phyloP scores from a whole-genome alignment of 1,139 yeast species.

The Petasospora rhodanensis region DNA sequence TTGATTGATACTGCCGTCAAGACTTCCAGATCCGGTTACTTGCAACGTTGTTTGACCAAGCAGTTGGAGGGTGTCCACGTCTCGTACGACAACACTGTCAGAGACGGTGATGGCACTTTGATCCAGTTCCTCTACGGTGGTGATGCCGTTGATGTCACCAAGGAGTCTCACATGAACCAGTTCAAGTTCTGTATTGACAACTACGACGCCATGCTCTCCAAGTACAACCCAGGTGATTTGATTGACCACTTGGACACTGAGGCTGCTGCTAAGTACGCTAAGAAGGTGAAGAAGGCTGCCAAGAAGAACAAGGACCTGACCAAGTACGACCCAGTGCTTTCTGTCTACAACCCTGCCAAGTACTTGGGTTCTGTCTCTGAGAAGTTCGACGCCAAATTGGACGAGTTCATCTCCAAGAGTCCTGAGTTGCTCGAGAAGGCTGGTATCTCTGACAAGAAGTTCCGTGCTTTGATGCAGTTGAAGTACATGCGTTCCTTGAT shows the following conservation, averaged over 20 bases:
- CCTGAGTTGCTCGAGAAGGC: conserved; percentile 43
- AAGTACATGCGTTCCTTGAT: conserved; percentile 95
- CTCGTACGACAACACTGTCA: conserved; percentile 88
- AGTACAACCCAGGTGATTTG: conserved; percentile 80
- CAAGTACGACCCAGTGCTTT: conserved; percentile 86
- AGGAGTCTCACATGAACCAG: conserved; percentile 91
- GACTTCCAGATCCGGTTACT: conserved; percentile 96
- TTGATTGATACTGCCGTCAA: conserved; percentile 98
- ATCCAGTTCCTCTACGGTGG: conserved; percentile 97
- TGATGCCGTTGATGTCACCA: conserved; percentile 90
- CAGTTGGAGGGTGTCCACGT: conserved; percentile 97
- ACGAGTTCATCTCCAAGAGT: conserved; percentile 57
- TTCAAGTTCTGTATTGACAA: conserved; percentile 92
- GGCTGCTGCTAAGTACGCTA: conserved; percentile 71
- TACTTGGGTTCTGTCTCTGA: conserved; percentile 93
- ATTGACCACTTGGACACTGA: conserved; percentile 78
- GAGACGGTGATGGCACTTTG: conserved; percentile 93
- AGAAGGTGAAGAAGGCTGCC: conserved; percentile 72
- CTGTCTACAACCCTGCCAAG: conserved; percentile 82
- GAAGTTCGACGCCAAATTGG: conserved; percentile 77
- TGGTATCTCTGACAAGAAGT: conserved; percentile 74
- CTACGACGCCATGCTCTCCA: conserved; percentile 77
- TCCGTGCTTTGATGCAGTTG: conserved; percentile 95
- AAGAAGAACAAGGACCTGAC: conserved; percentile 55
- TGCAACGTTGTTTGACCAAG: conserved; percentile 97